phyloP scores from a whole-genome alignment of 129 eudicot species.

The Centaurea solstitialis region DNA sequence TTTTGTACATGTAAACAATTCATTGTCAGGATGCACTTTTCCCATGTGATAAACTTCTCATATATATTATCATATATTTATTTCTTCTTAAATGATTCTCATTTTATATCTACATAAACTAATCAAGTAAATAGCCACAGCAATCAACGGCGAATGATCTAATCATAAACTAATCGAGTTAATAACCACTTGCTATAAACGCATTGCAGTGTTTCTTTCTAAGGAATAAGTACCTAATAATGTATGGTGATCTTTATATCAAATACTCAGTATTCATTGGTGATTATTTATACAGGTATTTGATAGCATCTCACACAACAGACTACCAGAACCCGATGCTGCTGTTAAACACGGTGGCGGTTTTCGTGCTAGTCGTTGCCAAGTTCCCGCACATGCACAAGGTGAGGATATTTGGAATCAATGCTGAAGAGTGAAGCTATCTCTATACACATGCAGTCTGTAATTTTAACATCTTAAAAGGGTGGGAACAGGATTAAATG shows the following conservation, averaged over 20 bases:
- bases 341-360: constrained; percentile 76
- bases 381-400: constrained; percentile 96
- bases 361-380: constrained; percentile 84
- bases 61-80: too few relatives aligned
- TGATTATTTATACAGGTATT: constrained; percentile 49
- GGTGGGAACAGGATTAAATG: constrained; percentile 26
- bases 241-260: not conserved
- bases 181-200: not conserved
- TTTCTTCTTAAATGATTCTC: too few relatives aligned
- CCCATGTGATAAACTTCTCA: too few relatives aligned
- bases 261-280: not conserved
- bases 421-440: constrained; percentile 72
- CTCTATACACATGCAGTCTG: constrained; percentile 19
- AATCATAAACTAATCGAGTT: too few relatives aligned
- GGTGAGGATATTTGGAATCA: constrained; percentile 94
- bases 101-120: too few relatives aligned
- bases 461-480: constrained; percentile 31
- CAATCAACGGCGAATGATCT: too few relatives aligned
- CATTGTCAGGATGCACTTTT: too few relatives aligned
- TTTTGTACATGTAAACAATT: too few relatives aligned
- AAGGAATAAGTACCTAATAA: not conserved
- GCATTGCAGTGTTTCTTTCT: not conserved
- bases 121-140: too few relatives aligned
- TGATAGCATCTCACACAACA: constrained; percentile 96
- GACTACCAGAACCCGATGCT: constrained; percentile 95